Evolutionary conservation across 192 early-diverging fungal species (phyloP), one percentile per base, ranked within the genome.

Genomic region (Cetraspora pellucida): DNA sequence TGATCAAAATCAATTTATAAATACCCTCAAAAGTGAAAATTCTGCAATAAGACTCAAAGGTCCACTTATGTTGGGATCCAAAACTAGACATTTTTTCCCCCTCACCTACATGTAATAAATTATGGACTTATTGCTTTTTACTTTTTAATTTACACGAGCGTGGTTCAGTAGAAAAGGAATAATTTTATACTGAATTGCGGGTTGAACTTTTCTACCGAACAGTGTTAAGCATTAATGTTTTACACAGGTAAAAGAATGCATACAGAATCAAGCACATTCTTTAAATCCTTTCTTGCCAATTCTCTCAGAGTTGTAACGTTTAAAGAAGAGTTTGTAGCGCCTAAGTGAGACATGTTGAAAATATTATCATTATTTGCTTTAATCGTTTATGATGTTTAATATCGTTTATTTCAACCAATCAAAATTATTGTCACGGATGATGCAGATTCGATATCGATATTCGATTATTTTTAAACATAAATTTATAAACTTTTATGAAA

Each of bases 31-130:
- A 27, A 96, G 82, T 23, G 86, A 87, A 84, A 97, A 95, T 76
- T 97, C 96, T 23, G 94, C 93, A 25, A 98, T 86, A 28, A 91
- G 81, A 85, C 93, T 93, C 69, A 98, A 84, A 64, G 96, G 91
- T 44, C 92, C 93, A 59, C 90, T 93, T 44, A 96, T 82, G 59
- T 90, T 85, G 44, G 89, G 88, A 82, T 98, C 96, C n/a, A 98
- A 84, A 17, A 98, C 93, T 21, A 98, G 81, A 21, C 90, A 92
- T 81, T 97, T 98, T 73, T 91, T 90, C 43, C 96, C 96, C 75
- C 93, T 90, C 43, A 97, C 91, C 94, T 93, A 59, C 66, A 28
- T 27, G 31, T 47, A 7, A 37, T 37, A 37, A 37, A 37, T 37
- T 37, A 37, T 37, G 7, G 37, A 7, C 37, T 6, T 37, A 37